Evolutionary conservation across 331 rosid species (phyloP).

Genomic region (Acacia pycnantha): DNA sequence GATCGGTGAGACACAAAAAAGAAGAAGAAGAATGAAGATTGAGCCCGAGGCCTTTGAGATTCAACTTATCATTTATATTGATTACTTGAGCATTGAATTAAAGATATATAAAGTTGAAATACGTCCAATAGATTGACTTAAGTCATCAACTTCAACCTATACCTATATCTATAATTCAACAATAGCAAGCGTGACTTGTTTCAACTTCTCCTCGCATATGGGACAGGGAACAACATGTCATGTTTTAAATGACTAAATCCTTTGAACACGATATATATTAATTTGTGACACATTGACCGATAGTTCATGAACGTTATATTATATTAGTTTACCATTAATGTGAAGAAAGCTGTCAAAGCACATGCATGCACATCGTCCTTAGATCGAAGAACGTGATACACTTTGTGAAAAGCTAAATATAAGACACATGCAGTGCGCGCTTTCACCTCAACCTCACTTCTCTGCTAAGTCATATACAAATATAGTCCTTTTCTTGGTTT

Average conservation of each 20-base stretch:
- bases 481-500: background rate
- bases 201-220: background rate
- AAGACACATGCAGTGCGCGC: conserved; percentile 19
- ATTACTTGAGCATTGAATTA: too few relatives aligned
- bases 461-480: background rate
- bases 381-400: conserved; percentile 13
- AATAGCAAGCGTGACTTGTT: background rate
- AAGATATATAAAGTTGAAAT: too few relatives aligned
- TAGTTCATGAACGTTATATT: background rate
- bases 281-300: background rate
- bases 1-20: too few relatives aligned
- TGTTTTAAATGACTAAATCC: background rate
- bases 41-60: too few relatives aligned
- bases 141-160: too few relatives aligned
- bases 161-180: too few relatives aligned
- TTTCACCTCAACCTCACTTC: background rate
- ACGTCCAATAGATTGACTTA: too few relatives aligned
- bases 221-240: background rate
- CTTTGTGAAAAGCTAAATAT: conserved; percentile 24
- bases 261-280: background rate
- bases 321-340: background rate
- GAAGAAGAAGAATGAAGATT: too few relatives aligned
- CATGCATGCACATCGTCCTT: conserved; percentile 39
- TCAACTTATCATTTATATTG: too few relatives aligned
- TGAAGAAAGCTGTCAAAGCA: conserved; percentile 3